Evolutionary conservation across 1,139 yeast genomes (phyloP), one percentile per base, ranked within the genome.

Genomic region (Pneumocystis oryctolagi): DNA sequence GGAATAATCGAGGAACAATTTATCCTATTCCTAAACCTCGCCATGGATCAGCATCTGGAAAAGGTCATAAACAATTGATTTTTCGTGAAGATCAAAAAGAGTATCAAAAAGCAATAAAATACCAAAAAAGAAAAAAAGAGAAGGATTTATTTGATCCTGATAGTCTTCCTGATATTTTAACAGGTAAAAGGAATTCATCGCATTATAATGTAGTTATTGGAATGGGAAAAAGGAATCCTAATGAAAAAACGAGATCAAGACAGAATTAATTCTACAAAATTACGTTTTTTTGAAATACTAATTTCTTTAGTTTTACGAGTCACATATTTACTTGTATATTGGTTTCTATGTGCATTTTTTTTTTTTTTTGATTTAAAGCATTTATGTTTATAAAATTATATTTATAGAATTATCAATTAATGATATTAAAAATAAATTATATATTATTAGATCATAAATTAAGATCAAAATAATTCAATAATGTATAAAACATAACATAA

Each of bases 31-130:
- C 89, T 28, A 73, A 69, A 35, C 80, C 80, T 20, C 62, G 34
- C 32, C 64, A 62, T 1, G 66, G 66, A 32, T 60, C 63, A 12
- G 62, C 65, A 16, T 63, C 62, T 57, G 61, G 61, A 53, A 64
- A 64, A 57, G 66, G 66, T 18, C 40, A 62, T 42, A 62, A 62
- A 14, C 62, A 63, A 40, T 53, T 61, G 9, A 62, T 64, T 14
- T 63, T 64, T 20, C 42, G 95, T 69, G 97, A 88, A 73, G 99
- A 94, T 74, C 97, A 92, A 76, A 87, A 86, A 71, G 98, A 92
- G 74, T 94, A 92, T 73, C 84, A 83, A 69, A 84, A 86, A 72
- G 95, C 96, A 42, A 12, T 47, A 25, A 47, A 47, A 47, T 47
- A 47, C 25, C 57, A 62, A 30, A 62, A 63, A 60, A 58, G 62